Base-by-base conservation (phyloP, 1,284 basidiomycete genomes). In the Coriolopsis trogii region DNA sequence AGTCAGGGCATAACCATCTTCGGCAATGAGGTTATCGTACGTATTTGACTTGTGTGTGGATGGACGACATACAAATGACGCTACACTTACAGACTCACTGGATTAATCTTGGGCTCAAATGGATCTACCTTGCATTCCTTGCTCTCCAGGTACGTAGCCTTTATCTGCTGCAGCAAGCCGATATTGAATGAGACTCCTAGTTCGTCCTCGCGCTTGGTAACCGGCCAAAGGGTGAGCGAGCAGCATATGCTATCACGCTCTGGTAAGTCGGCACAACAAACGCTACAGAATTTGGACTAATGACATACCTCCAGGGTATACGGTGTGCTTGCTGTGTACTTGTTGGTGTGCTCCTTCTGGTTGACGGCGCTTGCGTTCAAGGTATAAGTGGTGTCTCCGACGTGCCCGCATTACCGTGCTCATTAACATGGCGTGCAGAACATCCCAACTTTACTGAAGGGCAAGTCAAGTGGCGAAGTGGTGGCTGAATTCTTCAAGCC, bases 141-240 rank as follows among this genome's bases (percentile, higher is more conserved):
- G 91, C 84, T 29, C 72, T 95, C 18, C 85, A 85, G 65, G 74
- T 72, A 46, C n/a, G n/a, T n/a, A 18, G 73, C 68, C 38, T 46
- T 37, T 21, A 42, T n/a, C n/a, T n/a, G n/a, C n/a, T n/a, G n/a
- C n/a, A n/a, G n/a, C n/a, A n/a, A n/a, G n/a, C n/a, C n/a, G n/a
- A n/a, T n/a, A n/a, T n/a, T n/a, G n/a, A n/a, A n/a, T n/a, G n/a
- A n/a, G n/a, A n/a, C n/a, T n/a, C 18, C 12, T 46, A 95, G 74
- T 98, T 99, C 64, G 85, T 98, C 33, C 78, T 98, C n/a, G 95
- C 95, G 3, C 74, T 98, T 24, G 96, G 96, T 51, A 98, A 98
- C 71, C 78, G 96, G 58, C 96, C 96, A 1, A 98, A 98, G 69
- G 95, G 94, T 55, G 96, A 98, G 75, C 84, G 88, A 46, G 67